Conservation (phyloP, 441 rosid species). For the Erodium trifolium region DNA sequence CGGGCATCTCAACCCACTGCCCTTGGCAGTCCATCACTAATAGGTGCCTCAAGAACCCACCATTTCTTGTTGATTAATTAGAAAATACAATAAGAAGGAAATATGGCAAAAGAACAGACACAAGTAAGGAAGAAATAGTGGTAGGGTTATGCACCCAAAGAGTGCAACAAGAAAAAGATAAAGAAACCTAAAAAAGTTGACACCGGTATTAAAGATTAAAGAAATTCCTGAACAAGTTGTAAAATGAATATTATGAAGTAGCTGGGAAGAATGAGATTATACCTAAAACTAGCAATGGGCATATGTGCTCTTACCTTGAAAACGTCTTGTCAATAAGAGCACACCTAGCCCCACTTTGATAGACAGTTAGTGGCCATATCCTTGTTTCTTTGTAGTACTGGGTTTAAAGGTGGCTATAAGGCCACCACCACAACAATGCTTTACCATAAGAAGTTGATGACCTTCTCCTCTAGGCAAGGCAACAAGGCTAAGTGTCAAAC, state of each 20-base stretch:
- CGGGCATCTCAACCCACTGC: constrained; percentile 3
- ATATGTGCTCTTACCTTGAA: background rate
- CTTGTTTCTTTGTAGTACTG: too few species aligned
- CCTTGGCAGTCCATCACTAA: constrained; percentile 17
- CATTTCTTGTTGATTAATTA: background rate
- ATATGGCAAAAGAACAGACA: background rate
- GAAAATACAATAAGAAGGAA: background rate
- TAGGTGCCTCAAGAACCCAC: constrained; percentile 9
- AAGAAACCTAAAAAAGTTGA: background rate
- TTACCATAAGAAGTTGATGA: constrained; percentile 1
- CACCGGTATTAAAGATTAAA: background rate
- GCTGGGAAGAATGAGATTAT: background rate
- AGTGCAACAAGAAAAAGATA: background rate
- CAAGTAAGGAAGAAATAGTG: background rate
- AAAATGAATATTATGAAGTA: background rate
- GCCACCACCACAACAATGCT: background rate
- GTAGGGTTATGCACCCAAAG: background rate
- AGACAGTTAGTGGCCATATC: background rate
- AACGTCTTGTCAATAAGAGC: background rate
- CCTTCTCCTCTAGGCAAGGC: background rate
- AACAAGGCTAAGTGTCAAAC: background rate
- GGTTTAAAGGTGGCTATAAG: background rate
- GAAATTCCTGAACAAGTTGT: background rate
- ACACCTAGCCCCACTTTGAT: background rate
- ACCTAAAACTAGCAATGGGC: background rate